Conservation (phyloP, 306 rosid genomes). For the Corylus americana region DNA sequence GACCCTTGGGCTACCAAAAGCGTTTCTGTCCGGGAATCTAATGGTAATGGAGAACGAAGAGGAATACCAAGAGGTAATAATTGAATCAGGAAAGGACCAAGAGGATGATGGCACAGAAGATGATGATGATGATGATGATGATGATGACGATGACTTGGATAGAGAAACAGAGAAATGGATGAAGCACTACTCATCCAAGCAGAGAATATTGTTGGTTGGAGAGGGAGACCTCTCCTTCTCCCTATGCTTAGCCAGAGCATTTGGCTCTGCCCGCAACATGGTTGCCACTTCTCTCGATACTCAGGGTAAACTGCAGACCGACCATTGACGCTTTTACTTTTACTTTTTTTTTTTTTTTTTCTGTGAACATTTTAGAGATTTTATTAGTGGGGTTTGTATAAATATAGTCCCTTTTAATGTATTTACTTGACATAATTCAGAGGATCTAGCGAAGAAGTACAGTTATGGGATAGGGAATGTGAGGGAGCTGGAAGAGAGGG, state of each 20-base stretch:
- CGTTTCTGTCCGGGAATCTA: background rate
- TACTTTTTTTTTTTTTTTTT: too few species aligned
- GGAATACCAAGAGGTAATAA: background rate
- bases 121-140: constrained; percentile 28
- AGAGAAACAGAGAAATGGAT: constrained; percentile 50
- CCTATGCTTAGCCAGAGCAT: constrained; percentile 50
- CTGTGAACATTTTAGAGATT: too few species aligned
- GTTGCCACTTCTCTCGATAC: constrained; percentile 54
- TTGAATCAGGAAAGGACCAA: background rate
- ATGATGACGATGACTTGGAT: constrained; percentile 23
- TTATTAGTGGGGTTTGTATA: too few species aligned
- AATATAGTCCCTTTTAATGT: too few species aligned
- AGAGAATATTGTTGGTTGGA: constrained; percentile 44
- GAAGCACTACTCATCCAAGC: constrained; percentile 72
- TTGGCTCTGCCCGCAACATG: constrained; percentile 63
- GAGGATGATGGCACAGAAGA: constrained; percentile 18
- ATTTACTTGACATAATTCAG: too few species aligned
- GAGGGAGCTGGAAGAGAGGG: too few species aligned
- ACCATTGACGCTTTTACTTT: too few species aligned
- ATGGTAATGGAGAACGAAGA: background rate
- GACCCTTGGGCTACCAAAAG: background rate
- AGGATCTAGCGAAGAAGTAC: too few species aligned
- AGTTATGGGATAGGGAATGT: too few species aligned
- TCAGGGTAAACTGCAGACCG: too few species aligned
- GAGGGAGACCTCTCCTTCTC: too few species aligned